phyloP scores from a whole-genome alignment of 148 eudicot species.

The Dysphania ambrosioides region DNA sequence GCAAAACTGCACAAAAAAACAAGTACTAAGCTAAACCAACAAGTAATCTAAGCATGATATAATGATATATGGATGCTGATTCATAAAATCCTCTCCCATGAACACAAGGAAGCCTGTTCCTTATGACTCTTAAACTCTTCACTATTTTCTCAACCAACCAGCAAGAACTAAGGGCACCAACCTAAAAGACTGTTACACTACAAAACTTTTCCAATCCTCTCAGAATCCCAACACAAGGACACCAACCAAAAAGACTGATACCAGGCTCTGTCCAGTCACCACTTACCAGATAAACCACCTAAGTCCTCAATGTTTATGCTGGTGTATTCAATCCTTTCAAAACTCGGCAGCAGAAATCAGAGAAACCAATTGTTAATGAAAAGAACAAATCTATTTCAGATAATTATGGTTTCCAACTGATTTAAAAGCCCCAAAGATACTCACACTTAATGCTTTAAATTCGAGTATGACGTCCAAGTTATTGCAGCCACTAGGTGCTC shows the following conservation, averaged over 20 bases:
- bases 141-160: conserved; percentile 16
- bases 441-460: not conserved
- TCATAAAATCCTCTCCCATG: conserved; percentile 10
- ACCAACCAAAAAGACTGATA: not conserved
- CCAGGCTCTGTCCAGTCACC: not conserved
- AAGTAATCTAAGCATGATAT: conserved; percentile 8
- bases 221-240: not conserved
- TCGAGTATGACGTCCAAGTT: not conserved
- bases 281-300: not conserved
- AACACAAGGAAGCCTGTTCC: not conserved
- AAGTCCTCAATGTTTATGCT: not conserved
- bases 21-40: not conserved
- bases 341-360: not conserved
- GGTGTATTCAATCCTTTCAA: not conserved
- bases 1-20: not conserved
- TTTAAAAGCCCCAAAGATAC: not conserved
- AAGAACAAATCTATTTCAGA: not conserved
- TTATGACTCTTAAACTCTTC: not conserved
- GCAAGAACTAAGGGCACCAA: not conserved
- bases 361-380: not conserved
- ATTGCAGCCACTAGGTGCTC: not conserved
- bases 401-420: not conserved
- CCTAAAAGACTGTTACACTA: not conserved
- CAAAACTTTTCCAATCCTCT: not conserved
- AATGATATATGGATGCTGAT: too few species aligned